Base-by-base conservation (phyloP, 495 filamentous ascomycete genomes). In the Zalerion maritima region DNA sequence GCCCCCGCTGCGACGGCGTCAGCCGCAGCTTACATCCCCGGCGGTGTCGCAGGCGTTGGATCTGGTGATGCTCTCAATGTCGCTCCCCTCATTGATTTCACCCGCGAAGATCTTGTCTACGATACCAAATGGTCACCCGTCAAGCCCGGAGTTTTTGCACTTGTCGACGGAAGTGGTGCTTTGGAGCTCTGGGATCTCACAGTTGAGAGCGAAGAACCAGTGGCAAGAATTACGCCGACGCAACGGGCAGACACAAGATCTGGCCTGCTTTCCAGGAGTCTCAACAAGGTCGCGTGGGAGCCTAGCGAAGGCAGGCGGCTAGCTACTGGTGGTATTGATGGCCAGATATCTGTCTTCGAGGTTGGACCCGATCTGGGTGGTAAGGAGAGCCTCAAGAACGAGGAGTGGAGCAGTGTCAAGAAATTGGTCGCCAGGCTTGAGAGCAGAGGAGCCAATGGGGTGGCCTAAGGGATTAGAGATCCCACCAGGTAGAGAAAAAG, bases 271-370 rank as follows among this genome's bases (percentile, higher is more conserved):
- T 74, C 75, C 40, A 75, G 76, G 50, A 87, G 82, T 41, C 58
- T 99, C 38, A 96, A 94, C 48, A 87, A 83, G 51, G 58, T 92
- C 22, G 83, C 81, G 14, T 99, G 89, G 89, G 89, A 99, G 54
- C 65, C 70, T 40, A 71, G 70, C 29, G 85, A 94, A 52, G 91
- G 91, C 15, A 77, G 78, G 55, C 62, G 78, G 30, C 50, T 94
- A 18, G 89, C 83, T 1, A 82, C 81, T 11, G 89, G 89, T 15
- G 89, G 89, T 0, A 67, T 94, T 28, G 85, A 93, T 46, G 86
- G 89, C 1, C 72, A 78, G 2, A 69, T 94, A 10, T 92, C 77
- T 0, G 72, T 99, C 11, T 94, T 94, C 50, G 89, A 99, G 56
- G 85, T 96, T 11, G 91, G 82, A 10, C 69, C 67, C 26, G 85